These are phyloP conservation scores for Phoma herbarum DNA, from an alignment of 2,329 filamentous ascomycete genomes.

Conservation along the genomic window DNA sequence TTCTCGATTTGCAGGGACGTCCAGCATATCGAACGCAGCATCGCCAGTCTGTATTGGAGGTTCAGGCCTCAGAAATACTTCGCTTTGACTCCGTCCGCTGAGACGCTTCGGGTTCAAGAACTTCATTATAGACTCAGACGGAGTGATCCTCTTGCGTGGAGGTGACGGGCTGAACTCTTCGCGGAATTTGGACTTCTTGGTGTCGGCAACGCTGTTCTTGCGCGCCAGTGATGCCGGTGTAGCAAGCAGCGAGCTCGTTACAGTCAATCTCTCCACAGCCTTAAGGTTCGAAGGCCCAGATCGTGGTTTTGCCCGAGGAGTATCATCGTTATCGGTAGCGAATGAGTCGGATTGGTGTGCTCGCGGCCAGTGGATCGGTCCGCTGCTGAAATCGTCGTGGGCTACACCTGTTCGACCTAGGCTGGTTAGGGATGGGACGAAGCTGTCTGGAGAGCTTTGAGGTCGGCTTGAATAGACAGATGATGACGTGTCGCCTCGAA, in stretches of 20 bases:
- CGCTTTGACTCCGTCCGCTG: slow-evolving; percentile 45
- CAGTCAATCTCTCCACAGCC: slow-evolving; percentile 2
- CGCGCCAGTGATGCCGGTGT: slow-evolving; percentile 22
- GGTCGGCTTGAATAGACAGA: slow-evolving; percentile 54
- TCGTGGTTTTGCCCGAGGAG: slow-evolving; percentile 28
- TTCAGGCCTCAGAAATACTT: slow-evolving; percentile 34
- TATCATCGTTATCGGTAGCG: slow-evolving; percentile 36
- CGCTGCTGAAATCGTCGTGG: slow-evolving; percentile 20
- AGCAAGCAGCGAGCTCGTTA: slow-evolving; percentile 7
- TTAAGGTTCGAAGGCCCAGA: slow-evolving; percentile 23
- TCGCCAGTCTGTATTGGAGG: slow-evolving; percentile 24
- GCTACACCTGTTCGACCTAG: slow-evolving; percentile 20
- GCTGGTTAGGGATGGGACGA: slow-evolving; percentile 36
- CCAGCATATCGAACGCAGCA: slow-evolving; percentile 31
- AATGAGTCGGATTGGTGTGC: slow-evolving; percentile 33
- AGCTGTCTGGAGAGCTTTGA: slow-evolving; percentile 48
- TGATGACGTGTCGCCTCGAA: slow-evolving; percentile 39
- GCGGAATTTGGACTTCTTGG: slow-evolving; percentile 47
- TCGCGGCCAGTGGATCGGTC: slow-evolving; percentile 21
- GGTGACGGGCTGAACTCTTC: slow-evolving; percentile 49
- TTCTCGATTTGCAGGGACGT: slow-evolving; percentile 26
- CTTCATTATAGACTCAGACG: slow-evolving; percentile 41
- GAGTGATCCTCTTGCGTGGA: slow-evolving; percentile 35
- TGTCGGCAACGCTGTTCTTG: slow-evolving; percentile 44
- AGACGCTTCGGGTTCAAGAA: slow-evolving; percentile 42